These are phyloP conservation scores for Tuctoria greenei DNA, from an alignment of 176 grass and related monocot species.

Conservation along the genomic window DNA sequence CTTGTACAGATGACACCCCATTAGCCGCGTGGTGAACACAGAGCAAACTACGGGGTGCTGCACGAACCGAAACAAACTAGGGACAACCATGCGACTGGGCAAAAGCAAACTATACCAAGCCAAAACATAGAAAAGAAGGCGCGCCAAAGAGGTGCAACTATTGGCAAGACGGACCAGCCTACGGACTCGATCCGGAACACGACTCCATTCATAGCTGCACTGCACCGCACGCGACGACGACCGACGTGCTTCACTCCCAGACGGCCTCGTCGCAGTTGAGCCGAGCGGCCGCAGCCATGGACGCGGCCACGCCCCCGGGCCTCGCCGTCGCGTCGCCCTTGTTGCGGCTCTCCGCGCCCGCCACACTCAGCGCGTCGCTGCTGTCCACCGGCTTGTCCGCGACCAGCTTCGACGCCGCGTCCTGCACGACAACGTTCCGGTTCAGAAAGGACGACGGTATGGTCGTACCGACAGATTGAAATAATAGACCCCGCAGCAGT, in stretches of 20 bases:
- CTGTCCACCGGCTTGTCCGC: slow-evolving; percentile 58
- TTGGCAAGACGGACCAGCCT: no score
- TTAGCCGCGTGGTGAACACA: not conserved
- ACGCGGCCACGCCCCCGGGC: slow-evolving; percentile 44
- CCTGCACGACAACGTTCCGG: not conserved
- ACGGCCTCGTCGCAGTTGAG: slow-evolving; percentile 53
- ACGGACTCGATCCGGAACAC: no score
- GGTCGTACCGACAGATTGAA: no score
- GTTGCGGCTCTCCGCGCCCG: slow-evolving; percentile 50
- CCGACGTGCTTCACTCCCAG: slow-evolving; percentile 26
- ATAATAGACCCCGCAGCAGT: not conserved
- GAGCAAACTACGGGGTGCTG: not conserved
- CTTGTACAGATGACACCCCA: not conserved
- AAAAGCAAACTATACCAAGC: no score
- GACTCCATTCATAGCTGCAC: no score
- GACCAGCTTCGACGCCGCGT: slow-evolving; percentile 49
- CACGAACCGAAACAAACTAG: no score
- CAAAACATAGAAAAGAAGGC: no score
- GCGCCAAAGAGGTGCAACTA: no score
- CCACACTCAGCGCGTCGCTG: slow-evolving; percentile 54
- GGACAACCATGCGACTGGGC: no score
- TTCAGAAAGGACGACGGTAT: no score
- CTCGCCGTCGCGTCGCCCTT: slow-evolving; percentile 30
- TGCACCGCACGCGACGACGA: no score
- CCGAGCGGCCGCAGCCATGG: slow-evolving; percentile 49